Evolutionary conservation across 306 rosid genomes (phyloP), one percentile per base, ranked within the genome.

Genomic region (Cicer pinnatifidum): DNA sequence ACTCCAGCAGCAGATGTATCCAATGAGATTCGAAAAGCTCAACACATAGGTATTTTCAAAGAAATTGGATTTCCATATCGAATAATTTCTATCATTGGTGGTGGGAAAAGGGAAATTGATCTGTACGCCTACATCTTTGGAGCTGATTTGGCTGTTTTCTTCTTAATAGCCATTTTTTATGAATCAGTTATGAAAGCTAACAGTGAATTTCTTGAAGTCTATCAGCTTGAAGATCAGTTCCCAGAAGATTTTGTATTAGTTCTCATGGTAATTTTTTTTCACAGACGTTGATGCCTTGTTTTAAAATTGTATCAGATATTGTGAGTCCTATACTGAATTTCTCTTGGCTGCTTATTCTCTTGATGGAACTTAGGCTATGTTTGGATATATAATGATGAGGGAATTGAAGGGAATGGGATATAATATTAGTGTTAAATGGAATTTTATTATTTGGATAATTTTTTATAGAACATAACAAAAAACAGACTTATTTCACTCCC

Each of bases 171-270:
- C 37, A 82, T 89, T 68, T 90, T 93, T 71, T 90, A 90, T 69
- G 96, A 90, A 69, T 82, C 90, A 40, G 65, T 93, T 51, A 90
- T 86, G 68, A 93, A 93, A 81, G 84, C 89, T 53, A 90, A 90
- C 44, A 84, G 88, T 23, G 88, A 93, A 51, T 87, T 93, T 81
- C 96, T 93, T 45, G 98, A 89, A 10, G 97, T 93, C 72, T 90
- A 78, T 83, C 97, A 86, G 85, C 93, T 90, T 75, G 97, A 90
- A 84, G 98, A 93, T 86, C 98, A 93, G 71, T 93, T 93, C 84
- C 98, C 98, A 4, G 93, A 84, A 69, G 92, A 93, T 84, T 93
- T 89, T 69, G 93, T 93, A 13, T 79, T 74, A 57, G 83, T 89
- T 82, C 81, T 93, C 75, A 90, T 93, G 98, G 98, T 87, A 81